phyloP scores from a whole-genome alignment of 352 stramenopile genomes.

The Globisporangium nunn region DNA sequence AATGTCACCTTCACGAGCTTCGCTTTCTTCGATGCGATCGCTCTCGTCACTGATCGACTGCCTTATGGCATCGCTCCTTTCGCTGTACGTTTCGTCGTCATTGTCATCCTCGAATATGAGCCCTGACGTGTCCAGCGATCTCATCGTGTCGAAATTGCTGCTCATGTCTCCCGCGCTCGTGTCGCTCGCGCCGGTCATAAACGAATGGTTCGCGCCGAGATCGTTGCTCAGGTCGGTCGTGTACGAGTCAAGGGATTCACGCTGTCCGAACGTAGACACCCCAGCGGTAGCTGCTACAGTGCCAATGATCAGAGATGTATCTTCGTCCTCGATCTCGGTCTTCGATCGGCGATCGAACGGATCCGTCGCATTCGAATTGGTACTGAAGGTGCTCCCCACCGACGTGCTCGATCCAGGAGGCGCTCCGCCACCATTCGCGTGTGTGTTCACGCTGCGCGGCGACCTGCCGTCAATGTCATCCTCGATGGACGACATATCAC shows the following conservation, averaged over 20 bases:
- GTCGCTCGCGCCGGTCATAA: slow-evolving; percentile 14
- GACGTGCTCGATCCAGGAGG: slow-evolving; percentile 38
- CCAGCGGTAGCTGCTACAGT: background rate
- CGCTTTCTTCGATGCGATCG: background rate
- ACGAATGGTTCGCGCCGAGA: slow-evolving; percentile 3
- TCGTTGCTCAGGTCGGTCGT: slow-evolving; percentile 12
- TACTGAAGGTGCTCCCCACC: slow-evolving; percentile 27
- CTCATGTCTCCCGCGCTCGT: slow-evolving; percentile 1
- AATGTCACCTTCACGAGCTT: slow-evolving; percentile 13
- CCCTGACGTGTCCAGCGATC: slow-evolving; percentile 1
- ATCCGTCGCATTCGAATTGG: slow-evolving; percentile 25
- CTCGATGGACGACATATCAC: slow-evolving; percentile 13
- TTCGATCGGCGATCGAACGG: slow-evolving; percentile 43
- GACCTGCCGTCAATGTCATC: slow-evolving; percentile 15
- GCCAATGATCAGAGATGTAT: background rate
- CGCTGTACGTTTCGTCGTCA: no score
- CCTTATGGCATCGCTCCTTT: background rate
- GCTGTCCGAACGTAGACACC: slow-evolving; percentile 4
- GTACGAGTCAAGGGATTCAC: slow-evolving; percentile 10
- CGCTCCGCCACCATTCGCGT: slow-evolving; percentile 1
- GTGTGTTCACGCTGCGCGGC: slow-evolving; percentile 2
- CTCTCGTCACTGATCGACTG: background rate
- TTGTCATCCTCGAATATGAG: slow-evolving; percentile 10
- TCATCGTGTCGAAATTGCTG: slow-evolving; percentile 4
- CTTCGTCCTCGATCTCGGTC: slow-evolving; percentile 27